Base-by-base conservation (phyloP, 306 rosid species). In the Vigna mungo region DNA sequence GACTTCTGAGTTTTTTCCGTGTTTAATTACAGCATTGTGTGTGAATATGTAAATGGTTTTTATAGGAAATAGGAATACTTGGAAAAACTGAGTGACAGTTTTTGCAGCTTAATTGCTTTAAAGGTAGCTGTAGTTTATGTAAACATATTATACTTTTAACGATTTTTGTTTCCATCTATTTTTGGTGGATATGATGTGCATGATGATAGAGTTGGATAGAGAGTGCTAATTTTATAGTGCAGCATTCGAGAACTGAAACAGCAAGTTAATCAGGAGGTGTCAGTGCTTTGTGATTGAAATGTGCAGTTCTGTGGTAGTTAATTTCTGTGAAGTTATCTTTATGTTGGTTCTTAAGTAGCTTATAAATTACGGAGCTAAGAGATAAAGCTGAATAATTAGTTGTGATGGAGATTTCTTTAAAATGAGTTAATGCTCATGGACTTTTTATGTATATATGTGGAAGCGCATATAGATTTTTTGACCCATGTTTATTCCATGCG, bases 201-300 rank as follows among this genome's bases (percentile, higher is more conserved):
- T 71, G 20, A n/a, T 71, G 17, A 48, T 18, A 30, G 21, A 68
- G 46, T 69, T 25, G 12, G 23, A 14, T 46, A 3, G 36, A 44
- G 58, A 25, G 39, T 13, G 58, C 18, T 10, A 17, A 65, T 23
- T 63, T 65, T 14, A 16, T 2, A 14, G n/a, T 59, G 16, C 60
- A 34, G 8, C 39, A 25, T 21, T 51, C 14, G 18, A 62, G 52
- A 75, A 34, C 62, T 75, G 9, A 14, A n/a, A 15, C 27, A 0
- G 8, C 9, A 67, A 66, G 68, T 11, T 54, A 34, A 43, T 30
- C 4, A 23, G 8, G 14, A 39, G 12, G 20, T 17, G 15, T 27
- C 56, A 11, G 27, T 36, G 30, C 21, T 46, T 37, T 61, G 43
- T 46, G 66, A 34, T 74, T 64, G 80, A 52, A 9, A 21, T 37